phyloP scores from a whole-genome alignment of 345 rosid species.

The Microcos paniculata region DNA sequence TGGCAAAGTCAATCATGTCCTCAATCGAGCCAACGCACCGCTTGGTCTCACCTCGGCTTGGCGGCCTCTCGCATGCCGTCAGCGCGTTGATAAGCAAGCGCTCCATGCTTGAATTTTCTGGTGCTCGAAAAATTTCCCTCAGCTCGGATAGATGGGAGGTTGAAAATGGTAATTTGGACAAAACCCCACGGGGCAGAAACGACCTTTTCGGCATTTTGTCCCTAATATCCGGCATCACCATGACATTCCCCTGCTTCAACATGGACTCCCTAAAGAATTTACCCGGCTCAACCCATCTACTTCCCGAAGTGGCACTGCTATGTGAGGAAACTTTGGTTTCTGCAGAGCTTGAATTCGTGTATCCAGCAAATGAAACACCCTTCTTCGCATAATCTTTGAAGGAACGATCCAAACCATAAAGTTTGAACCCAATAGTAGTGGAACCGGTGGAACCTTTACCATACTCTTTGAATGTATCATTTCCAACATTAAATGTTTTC shows the following conservation, averaged over 20 bases:
- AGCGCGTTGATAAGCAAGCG: slow-evolving; percentile 38
- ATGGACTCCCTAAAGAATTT: slow-evolving; percentile 62
- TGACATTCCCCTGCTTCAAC: slow-evolving; percentile 46
- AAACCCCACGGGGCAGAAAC: slow-evolving; percentile 58
- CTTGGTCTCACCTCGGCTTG: slow-evolving; percentile 66
- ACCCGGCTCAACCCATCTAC: slow-evolving; percentile 57
- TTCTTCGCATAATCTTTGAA: slow-evolving; percentile 45
- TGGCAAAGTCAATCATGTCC: slow-evolving; percentile 73
- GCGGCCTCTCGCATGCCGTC: slow-evolving; percentile 58
- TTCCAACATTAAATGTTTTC: slow-evolving; percentile 44
- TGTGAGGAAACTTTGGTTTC: background rate
- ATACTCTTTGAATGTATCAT: slow-evolving; percentile 53
- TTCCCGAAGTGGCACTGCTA: slow-evolving; percentile 14
- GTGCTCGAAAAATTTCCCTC: slow-evolving; percentile 39
- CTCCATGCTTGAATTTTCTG: slow-evolving; percentile 46
- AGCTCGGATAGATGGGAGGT: slow-evolving; percentile 23
- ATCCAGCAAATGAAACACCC: slow-evolving; percentile 46
- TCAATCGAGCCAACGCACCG: slow-evolving; percentile 61
- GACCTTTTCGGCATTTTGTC: slow-evolving; percentile 78
- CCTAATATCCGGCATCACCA: slow-evolving; percentile 65
- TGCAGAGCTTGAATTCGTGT: slow-evolving; percentile 26
- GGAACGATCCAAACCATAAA: slow-evolving; percentile 33
- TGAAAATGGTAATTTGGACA: slow-evolving; percentile 55
- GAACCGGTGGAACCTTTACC: slow-evolving; percentile 41
- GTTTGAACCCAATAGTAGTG: slow-evolving; percentile 40